These are phyloP conservation scores for Obba rivulosa DNA, from an alignment of 768 basidiomycete species.

Conservation along the genomic window DNA sequence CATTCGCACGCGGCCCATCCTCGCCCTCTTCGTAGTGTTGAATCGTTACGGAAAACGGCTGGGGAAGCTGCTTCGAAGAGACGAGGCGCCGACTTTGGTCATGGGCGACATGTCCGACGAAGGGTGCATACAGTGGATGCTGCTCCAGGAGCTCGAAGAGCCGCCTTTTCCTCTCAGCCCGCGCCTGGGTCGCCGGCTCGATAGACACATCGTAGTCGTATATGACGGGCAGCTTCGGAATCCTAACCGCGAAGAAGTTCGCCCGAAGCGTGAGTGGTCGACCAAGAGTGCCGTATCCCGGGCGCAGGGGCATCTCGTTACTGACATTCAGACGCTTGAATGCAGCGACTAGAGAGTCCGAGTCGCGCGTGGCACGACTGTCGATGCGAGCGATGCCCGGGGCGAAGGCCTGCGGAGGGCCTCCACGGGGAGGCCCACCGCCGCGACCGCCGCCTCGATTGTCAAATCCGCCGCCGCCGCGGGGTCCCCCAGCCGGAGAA, in stretches of 20 bases:
- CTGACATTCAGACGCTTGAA: conserved; percentile 25
- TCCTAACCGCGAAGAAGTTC: conserved; percentile 47
- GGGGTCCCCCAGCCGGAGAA: background rate
- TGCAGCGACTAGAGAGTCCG: conserved; percentile 20
- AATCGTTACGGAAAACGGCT: conserved; percentile 26
- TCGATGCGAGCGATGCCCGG: conserved; percentile 6
- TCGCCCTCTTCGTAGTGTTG: conserved; percentile 35
- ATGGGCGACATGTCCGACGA: conserved; percentile 42
- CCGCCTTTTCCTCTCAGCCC: conserved; percentile 36
- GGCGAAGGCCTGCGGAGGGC: conserved; percentile 11
- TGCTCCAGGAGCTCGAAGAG: conserved; percentile 50
- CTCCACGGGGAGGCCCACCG: conserved; percentile 9
- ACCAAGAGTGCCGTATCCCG: conserved; percentile 52
- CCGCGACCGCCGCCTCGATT: conserved; percentile 1
- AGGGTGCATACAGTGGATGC: conserved; percentile 27
- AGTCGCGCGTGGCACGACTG: conserved; percentile 2
- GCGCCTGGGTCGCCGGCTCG: conserved; percentile 39
- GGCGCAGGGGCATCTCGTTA: conserved; percentile 40
- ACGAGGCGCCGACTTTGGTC: conserved; percentile 35
- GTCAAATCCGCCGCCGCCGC: conserved; percentile 5
- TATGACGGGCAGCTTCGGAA: conserved; percentile 36
- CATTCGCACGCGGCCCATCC: conserved; percentile 28
- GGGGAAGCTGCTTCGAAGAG: conserved; percentile 29
- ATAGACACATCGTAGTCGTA: conserved; percentile 54
- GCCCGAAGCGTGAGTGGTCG: conserved; percentile 45